A percentile compares a stretch with the other conserved stretches of the same genome.
Conservation (phyloP, 2,329 filamentous ascomycete species). For the Lasiodiplodia sp. region DNA sequence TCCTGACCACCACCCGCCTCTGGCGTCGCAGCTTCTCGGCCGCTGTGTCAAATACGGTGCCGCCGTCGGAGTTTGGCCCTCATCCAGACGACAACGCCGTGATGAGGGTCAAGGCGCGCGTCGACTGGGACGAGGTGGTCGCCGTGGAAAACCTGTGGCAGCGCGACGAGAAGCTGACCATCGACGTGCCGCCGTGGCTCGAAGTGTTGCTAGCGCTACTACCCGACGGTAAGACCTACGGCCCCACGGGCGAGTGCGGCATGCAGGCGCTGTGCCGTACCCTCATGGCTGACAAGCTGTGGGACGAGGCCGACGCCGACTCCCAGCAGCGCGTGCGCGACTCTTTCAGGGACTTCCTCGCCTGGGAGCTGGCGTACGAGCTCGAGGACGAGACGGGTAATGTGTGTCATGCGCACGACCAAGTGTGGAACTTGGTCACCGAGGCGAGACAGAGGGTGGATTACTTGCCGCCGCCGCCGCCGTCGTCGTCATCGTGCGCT, state of each 20-base stretch:
- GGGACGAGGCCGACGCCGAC: not conserved
- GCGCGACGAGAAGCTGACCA: not conserved
- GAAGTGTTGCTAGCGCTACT: not conserved
- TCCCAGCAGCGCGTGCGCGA: not conserved
- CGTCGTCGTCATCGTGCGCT: too few relatives aligned
- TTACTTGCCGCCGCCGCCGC: not conserved
- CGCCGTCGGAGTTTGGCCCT: not conserved
- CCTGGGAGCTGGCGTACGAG: conserved; percentile 12
- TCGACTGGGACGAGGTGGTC: not conserved
- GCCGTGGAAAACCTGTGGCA: not conserved
- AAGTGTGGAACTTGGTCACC: not conserved
- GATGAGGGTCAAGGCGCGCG: not conserved
- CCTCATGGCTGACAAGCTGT: conserved; percentile 7
- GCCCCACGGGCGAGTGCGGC: conserved; percentile 1
- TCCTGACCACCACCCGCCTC: not conserved
- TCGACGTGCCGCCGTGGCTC: not conserved
- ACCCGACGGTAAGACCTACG: not conserved
- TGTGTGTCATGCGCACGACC: not conserved
- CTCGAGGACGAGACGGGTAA: not conserved
- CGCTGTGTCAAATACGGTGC: not conserved
- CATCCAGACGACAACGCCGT: not conserved
- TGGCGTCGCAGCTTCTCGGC: conserved; percentile 1
- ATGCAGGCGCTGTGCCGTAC: conserved; percentile 8
- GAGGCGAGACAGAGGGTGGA: not conserved
- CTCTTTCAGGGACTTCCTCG: not conserved